A percentile compares a stretch with the other conserved stretches of the same genome.
Evolutionary conservation across 208 protist species (phyloP).

Genomic region (Leishmania mexicana): DNA sequence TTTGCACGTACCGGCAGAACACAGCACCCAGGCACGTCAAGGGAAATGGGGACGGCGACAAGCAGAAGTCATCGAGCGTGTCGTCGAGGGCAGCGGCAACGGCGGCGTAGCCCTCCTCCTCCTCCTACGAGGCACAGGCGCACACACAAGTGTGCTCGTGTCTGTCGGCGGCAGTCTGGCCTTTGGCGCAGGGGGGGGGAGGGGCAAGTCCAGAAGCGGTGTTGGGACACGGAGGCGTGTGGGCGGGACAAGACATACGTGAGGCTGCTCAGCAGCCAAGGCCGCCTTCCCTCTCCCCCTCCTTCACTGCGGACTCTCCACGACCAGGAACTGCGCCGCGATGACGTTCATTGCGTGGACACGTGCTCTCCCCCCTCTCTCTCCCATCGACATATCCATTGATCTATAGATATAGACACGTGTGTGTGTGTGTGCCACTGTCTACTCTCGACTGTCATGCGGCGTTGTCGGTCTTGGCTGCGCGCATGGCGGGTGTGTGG

Average conservation of each 20-base stretch:
- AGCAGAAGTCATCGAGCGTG: not conserved
- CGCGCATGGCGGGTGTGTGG: too few species aligned
- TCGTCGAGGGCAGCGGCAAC: not conserved
- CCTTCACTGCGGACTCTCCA: not conserved
- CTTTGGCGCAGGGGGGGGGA: not conserved
- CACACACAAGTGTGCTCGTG: too few species aligned
- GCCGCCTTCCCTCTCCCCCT: not conserved
- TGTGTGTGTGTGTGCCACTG: not conserved
- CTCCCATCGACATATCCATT: not conserved
- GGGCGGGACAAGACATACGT: not conserved
- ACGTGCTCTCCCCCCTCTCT: not conserved
- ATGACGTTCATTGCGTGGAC: not conserved
- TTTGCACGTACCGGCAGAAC: not conserved
- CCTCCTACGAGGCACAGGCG: too few species aligned
- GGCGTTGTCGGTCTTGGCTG: too few species aligned
- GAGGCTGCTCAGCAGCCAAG: not conserved
- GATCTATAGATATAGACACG: not conserved
- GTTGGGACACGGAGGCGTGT: not conserved
- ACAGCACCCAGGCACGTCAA: slow-evolving; percentile 6
- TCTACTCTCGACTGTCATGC: too few species aligned
- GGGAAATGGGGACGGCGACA: not conserved
- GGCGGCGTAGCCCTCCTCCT: not conserved
- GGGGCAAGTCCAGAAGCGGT: not conserved
- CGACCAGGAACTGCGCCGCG: not conserved
- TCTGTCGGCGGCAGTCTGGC: not conserved